These are phyloP conservation scores for Suillus fuscotomentosus DNA, from an alignment of 768 basidiomycete species.

Conservation along the genomic window DNA sequence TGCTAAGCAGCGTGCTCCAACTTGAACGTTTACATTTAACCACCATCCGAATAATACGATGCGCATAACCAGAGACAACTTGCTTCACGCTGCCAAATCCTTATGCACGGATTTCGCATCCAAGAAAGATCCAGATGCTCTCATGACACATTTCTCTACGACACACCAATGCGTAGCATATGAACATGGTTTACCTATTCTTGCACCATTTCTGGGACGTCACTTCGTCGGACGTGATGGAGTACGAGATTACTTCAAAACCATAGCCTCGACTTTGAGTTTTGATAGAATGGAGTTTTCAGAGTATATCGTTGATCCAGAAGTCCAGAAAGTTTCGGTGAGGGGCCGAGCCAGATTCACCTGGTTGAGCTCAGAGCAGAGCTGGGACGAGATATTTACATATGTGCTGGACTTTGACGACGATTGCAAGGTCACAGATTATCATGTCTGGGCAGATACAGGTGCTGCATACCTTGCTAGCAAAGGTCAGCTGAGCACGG, in stretches of 20 bases:
- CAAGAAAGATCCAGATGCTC: conserved; percentile 37
- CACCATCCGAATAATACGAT: conserved; percentile 13
- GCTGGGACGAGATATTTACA: conserved; percentile 61
- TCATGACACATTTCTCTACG: conserved; percentile 52
- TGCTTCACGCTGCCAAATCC: conserved; percentile 43
- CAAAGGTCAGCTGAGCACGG: conserved; percentile 37
- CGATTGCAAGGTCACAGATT: conserved; percentile 50
- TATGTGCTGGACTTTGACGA: conserved; percentile 63
- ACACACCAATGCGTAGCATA: conserved; percentile 41
- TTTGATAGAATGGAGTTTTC: conserved; percentile 55
- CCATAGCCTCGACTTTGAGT: conserved; percentile 43
- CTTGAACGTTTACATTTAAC: background rate
- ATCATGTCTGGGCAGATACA: conserved; percentile 71
- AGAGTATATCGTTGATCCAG: conserved; percentile 53
- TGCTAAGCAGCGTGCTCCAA: background rate
- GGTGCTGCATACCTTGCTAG: conserved; percentile 62
- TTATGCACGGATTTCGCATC: conserved; percentile 55
- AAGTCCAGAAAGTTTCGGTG: conserved; percentile 49
- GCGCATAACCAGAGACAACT: conserved; percentile 28
- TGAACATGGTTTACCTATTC: conserved; percentile 52
- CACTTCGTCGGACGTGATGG: conserved; percentile 44
- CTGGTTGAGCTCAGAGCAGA: conserved; percentile 51
- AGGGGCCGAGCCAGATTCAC: conserved; percentile 56
- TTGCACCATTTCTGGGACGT: conserved; percentile 63
- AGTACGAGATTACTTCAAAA: conserved; percentile 48